Evolutionary conservation across 2,329 filamentous ascomycete genomes (phyloP).

Genomic region (Fusarium tuaranense): DNA sequence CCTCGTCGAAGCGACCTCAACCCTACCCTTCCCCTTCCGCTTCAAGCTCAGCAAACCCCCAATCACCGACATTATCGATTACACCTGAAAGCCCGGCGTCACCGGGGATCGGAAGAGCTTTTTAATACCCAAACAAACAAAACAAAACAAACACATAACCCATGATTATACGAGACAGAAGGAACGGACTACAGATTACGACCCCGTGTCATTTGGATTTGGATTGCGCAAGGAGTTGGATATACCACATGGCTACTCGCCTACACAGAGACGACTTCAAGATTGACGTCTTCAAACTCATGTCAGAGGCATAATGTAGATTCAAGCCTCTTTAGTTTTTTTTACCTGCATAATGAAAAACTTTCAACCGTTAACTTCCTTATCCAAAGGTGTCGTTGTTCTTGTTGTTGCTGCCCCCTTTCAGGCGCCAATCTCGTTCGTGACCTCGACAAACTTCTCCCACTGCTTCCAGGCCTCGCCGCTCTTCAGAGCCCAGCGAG

Average conservation of each 20-base stretch:
- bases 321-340: conserved; percentile 5
- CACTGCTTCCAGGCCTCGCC: conserved; percentile 88
- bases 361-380: not conserved
- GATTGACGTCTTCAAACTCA: not conserved
- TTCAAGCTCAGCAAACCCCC: conserved; percentile 31
- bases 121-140: conserved; percentile 4
- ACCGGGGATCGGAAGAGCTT: conserved; percentile 25
- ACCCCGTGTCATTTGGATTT: not conserved
- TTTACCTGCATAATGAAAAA: conserved; percentile 1
- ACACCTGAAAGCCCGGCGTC: conserved; percentile 18
- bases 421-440: conserved; percentile 64
- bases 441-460: conserved; percentile 85
- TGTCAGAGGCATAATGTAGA: conserved; percentile 5
- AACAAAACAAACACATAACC: not conserved
- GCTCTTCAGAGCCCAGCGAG: conserved; percentile 88
- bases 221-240: conserved; percentile 9
- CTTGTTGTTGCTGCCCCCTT: not conserved
- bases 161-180: not conserved
- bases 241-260: conserved; percentile 22
- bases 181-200: conserved; percentile 5
- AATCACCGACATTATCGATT: conserved; percentile 25
- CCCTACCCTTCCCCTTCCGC: conserved; percentile 26
- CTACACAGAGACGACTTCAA: not conserved
- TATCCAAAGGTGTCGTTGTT: not conserved
- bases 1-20: conserved; percentile 26